Conservation (phyloP, 768 basidiomycete genomes). For the Tricholomella constricta region DNA sequence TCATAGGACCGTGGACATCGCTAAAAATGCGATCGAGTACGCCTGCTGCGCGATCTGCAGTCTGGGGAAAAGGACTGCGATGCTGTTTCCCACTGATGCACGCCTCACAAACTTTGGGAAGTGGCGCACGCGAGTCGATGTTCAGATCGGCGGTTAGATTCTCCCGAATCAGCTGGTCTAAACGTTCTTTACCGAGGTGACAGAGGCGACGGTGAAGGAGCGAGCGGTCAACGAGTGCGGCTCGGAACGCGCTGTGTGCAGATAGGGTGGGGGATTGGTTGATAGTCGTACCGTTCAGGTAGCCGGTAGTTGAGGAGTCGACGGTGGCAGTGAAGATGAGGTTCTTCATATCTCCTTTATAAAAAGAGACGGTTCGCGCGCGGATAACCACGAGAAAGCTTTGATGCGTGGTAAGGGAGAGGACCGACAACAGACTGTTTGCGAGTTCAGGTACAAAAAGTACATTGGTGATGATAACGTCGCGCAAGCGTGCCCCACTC, state of each 20-base stretch:
- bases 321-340: conserved; percentile 2
- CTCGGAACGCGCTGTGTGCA: background rate
- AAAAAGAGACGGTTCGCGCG: conserved; percentile 2
- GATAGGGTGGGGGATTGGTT: background rate
- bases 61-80: background rate
- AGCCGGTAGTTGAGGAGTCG: background rate
- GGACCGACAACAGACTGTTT: conserved; percentile 1
- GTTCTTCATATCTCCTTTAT: background rate
- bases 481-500: background rate
- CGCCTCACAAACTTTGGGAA: conserved; percentile 1
- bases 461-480: background rate
- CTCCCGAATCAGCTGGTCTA: background rate
- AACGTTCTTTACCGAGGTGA: background rate
- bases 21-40: too few species aligned
- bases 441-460: too few species aligned
- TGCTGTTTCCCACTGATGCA: conserved; percentile 6
- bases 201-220: conserved; percentile 7
- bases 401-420: background rate
- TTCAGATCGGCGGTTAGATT: background rate
- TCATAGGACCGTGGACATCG: conserved; percentile 11
- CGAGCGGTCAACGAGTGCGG: background rate
- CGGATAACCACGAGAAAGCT: background rate
- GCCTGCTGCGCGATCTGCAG: too few species aligned
- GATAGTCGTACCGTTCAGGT: background rate
- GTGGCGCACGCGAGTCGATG: background rate